Conservation (phyloP, 768 basidiomycete species). For the Suillus occidentalis region DNA sequence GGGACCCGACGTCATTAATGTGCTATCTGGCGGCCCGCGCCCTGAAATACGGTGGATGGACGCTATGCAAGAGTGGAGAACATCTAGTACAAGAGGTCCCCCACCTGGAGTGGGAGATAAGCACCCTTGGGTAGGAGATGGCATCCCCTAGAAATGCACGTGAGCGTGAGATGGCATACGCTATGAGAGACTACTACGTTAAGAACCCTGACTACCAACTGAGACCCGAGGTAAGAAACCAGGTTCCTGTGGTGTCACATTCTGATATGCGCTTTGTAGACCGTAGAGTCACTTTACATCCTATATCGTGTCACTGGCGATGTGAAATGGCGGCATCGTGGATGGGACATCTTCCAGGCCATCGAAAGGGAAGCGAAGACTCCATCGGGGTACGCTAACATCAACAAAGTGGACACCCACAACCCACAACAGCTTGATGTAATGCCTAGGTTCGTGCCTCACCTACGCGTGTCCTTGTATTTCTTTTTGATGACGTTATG, state of each 20-base stretch:
- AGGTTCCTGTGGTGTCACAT: neutral
- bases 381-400: conserved; percentile 58
- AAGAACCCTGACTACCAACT: conserved; percentile 51
- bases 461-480: conserved; percentile 13
- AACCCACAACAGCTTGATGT: conserved; percentile 45
- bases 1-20: conserved; percentile 57
- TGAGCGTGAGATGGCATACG: conserved; percentile 22
- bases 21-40: conserved; percentile 26
- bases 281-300: conserved; percentile 71
- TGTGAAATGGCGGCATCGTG: conserved; percentile 65
- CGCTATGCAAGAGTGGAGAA: conserved; percentile 48
- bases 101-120: conserved; percentile 55
- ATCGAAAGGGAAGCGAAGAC: conserved; percentile 62
- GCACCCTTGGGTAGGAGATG: conserved; percentile 28
- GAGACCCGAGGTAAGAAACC: conserved; percentile 62
- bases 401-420: conserved; percentile 46
- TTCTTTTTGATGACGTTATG: neutral
- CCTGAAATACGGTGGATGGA: conserved; percentile 28
- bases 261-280: conserved; percentile 38
- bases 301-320: conserved; percentile 73
- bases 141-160: conserved; percentile 13
- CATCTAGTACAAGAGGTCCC: conserved; percentile 41
- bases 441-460: conserved; percentile 71
- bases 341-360: conserved; percentile 69
- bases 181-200: conserved; percentile 55